Evolutionary conservation across 2,329 filamentous ascomycete genomes (phyloP), one percentile per base, ranked within the genome.

Genomic region (Ophiostoma montium): DNA sequence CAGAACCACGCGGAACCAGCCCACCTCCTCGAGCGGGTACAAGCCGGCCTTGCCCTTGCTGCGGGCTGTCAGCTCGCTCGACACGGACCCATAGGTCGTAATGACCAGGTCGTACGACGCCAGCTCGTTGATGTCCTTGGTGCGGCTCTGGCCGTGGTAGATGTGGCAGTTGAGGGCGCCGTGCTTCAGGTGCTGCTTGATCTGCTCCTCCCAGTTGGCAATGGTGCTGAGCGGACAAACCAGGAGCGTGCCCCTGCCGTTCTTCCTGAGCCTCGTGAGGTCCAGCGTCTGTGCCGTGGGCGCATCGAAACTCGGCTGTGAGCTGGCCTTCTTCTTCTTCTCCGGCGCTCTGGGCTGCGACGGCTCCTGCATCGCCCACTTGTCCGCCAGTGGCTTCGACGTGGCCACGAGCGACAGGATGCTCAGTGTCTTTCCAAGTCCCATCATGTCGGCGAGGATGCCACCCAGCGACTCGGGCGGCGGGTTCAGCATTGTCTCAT

Each of bases 121-220:
- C 15, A 98, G 75, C 56, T 78, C 75, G 7, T 74, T 69, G 0
- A 79, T 65, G 54, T 88, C 79, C 53, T 81, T 84, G 54, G 77
- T 80, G 7, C 92, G 78, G 56, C 79, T 82, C 0, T 78, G 70
- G 3, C 92, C 92, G 62, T 98, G 92, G 56, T 95, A 96, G 49
- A 92, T 77, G 61, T 92, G 86, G 59, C 79, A 86, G 1, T 70
- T 80, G 16, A 96, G 61, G 8, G 74, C 67, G 0, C 71, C 74
- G 0, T 76, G 70, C 46, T 75, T 71, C 42, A 94, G 70, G 63
- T 98, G 92, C 51, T 84, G 75, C 58, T 83, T 83, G 53, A 96
- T 86, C 64, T 98, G 92, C 56, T 88, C 80, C 58, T 90, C 84
- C 92, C 92, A 98, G 59, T 96, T 98, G 23, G 84, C 82, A 51